Evolutionary conservation across 2,329 filamentous ascomycete species (phyloP).

Genomic region (Pseudocercospora eumusae): DNA sequence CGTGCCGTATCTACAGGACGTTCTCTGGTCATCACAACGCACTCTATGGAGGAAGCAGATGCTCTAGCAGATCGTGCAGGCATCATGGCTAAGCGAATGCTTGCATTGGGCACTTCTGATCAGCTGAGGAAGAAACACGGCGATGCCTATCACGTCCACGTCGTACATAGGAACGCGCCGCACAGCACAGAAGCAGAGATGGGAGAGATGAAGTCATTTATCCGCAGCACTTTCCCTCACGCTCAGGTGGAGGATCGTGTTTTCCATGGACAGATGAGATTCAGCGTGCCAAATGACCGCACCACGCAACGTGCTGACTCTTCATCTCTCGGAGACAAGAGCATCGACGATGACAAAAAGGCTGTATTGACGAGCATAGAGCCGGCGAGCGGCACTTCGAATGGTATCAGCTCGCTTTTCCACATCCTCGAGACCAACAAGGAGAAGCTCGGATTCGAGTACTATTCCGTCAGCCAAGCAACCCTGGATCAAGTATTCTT

Average conservation of each 20-base stretch:
- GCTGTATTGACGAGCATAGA: slow-evolving; percentile 11
- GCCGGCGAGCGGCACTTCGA: slow-evolving; percentile 13
- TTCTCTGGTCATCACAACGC: slow-evolving; percentile 85
- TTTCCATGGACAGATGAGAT: slow-evolving; percentile 86
- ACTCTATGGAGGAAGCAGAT: slow-evolving; percentile 94
- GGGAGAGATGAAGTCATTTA: slow-evolving; percentile 65
- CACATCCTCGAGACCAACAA: slow-evolving; percentile 72
- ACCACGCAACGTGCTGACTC: slow-evolving; percentile 25
- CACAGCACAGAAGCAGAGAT: slow-evolving; percentile 71
- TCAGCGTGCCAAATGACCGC: slow-evolving; percentile 63
- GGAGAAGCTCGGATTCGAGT: slow-evolving; percentile 69
- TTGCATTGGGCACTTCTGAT: slow-evolving; percentile 77
- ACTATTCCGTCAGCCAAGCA: slow-evolving; percentile 81
- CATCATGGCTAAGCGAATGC: slow-evolving; percentile 82
- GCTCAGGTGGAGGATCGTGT: slow-evolving; percentile 71
- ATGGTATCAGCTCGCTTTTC: slow-evolving; percentile 68
- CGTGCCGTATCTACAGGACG: slow-evolving; percentile 71
- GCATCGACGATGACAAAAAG: slow-evolving; percentile 21
- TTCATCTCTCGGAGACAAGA: slow-evolving; percentile 19
- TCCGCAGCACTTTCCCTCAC: slow-evolving; percentile 60
- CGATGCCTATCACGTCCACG: slow-evolving; percentile 75
- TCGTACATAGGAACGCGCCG: slow-evolving; percentile 74
- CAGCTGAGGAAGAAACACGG: slow-evolving; percentile 73
- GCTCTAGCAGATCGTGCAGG: slow-evolving; percentile 80
- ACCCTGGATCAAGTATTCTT: slow-evolving; percentile 91